Evolutionary conservation across 495 filamentous ascomycete species (phyloP), one percentile per base, ranked within the genome.

Genomic region (Durotheca rogersii): DNA sequence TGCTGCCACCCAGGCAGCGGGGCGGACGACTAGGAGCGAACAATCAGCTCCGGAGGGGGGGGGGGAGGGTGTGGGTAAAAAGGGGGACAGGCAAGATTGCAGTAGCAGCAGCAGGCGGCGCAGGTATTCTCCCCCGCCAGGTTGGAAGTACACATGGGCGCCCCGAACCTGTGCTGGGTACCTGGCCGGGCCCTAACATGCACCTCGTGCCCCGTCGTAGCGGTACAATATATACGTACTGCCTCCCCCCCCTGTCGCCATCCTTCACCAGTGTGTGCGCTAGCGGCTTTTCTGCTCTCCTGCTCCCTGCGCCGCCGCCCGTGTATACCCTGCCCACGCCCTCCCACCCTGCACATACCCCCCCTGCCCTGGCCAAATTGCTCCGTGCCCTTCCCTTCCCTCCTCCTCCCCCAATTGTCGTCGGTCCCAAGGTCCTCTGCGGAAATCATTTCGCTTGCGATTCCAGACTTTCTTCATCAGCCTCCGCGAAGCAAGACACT

Each of bases 401-500:
- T n/a, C n/a, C n/a, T n/a, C n/a, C n/a, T n/a, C n/a, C n/a, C 62
- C 67, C 66, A 66, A 66, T 46, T 48, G 55, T 59, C 55, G 65
- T 49, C 65, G n/a, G n/a, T n/a, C n/a, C n/a, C n/a, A 64, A 70
- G 64, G 61, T 67, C 68, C 61, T 64, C 62, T 65, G 53, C 56
- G 65, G 68, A 64, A 70, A 74, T 72, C 70, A 72, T 75, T 61
- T 75, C 72, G 72, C 71, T 75, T 73, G 65, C 59, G 68, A 67
- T 64, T 66, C 62, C 67, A 65, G 63, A 68, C 64, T 57, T 55
- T 55, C 50, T 59, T 59, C n/a, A n/a, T n/a, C 55, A 58, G 52
- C 56, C 48, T 58, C 55, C 45, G 45, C 49, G 55, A 53, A 49
- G 53, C 39, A 45, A 58, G 55, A 58, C 39, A 47, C 27, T n/a